These are phyloP conservation scores for Amanita pallidorosea DNA, from an alignment of 768 basidiomycete genomes.

Conservation along the genomic window DNA sequence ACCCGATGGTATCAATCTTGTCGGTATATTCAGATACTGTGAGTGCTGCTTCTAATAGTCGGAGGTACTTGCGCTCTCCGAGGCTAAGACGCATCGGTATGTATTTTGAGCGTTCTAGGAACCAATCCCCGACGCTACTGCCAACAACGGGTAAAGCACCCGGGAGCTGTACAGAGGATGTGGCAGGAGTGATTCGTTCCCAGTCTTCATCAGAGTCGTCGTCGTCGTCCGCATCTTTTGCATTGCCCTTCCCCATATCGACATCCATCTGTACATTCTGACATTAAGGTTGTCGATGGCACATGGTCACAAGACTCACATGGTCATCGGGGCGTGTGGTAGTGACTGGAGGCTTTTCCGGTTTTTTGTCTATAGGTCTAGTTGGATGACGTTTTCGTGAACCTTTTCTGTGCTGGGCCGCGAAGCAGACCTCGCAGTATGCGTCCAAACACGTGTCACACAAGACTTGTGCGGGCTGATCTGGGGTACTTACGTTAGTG, in stretches of 20 bases:
- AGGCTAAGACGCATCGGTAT: conserved; percentile 74
- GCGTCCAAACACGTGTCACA: conserved; percentile 65
- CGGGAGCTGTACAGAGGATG: conserved; percentile 23
- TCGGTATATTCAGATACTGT: conserved; percentile 84
- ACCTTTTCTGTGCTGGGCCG: conserved; percentile 77
- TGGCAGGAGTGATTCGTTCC: conserved; percentile 25
- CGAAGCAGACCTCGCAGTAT: conserved; percentile 82
- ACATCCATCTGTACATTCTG: conserved; percentile 33
- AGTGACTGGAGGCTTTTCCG: conserved; percentile 14
- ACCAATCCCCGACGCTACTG: conserved; percentile 70
- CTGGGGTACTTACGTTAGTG: conserved; percentile 24
- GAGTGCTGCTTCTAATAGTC: conserved; percentile 76
- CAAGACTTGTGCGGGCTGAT: conserved; percentile 70
- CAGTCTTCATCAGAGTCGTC: conserved; percentile 30
- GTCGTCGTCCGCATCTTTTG: conserved; percentile 11
- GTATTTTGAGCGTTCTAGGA: conserved; percentile 69
- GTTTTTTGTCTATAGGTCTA: conserved; percentile 29
- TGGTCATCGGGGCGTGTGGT: conserved; percentile 16
- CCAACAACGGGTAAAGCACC: conserved; percentile 53
- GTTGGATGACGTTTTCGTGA: conserved; percentile 53
- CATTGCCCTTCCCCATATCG: conserved; percentile 26
- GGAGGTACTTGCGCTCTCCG: conserved; percentile 72
- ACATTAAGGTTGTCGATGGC: not conserved
- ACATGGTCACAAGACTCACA: conserved; percentile 13
- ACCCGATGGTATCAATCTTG: conserved; percentile 78